phyloP scores from a whole-genome alignment of 345 rosid genomes.

The Laguncularia racemosa region DNA sequence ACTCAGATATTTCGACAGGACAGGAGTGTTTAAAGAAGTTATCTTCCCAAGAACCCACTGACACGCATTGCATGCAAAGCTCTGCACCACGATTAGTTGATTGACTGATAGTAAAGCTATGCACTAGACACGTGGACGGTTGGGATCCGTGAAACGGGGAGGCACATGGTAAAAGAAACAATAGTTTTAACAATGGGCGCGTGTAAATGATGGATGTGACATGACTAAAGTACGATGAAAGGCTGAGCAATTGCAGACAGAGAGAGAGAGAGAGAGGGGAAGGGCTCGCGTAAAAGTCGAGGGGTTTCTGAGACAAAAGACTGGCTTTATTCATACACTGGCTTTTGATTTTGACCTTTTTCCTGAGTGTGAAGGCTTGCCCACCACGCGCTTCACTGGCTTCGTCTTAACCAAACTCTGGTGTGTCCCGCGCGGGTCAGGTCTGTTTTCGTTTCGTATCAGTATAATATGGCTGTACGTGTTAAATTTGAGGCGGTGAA shows the following conservation, averaged over 20 bases:
- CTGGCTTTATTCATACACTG: conserved; percentile 5
- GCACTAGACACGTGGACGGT: no score
- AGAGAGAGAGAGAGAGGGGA: conserved; percentile 3
- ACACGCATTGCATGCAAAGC: no score
- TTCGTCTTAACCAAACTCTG: no score
- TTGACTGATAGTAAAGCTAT: no score
- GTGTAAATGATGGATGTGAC: conserved; percentile 15
- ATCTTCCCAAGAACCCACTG: not conserved
- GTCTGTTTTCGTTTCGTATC: no score
- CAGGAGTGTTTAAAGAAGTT: not conserved
- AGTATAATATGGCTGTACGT: no score
- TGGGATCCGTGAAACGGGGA: no score
- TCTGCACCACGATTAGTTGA: no score
- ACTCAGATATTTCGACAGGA: not conserved
- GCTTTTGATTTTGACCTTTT: conserved; percentile 1
- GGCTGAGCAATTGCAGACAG: not conserved
- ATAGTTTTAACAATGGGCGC: conserved; percentile 1
- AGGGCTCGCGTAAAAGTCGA: conserved; percentile 61
- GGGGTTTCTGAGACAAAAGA: conserved; percentile 14
- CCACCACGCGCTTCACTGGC: not conserved
- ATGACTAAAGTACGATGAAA: conserved; percentile 55
- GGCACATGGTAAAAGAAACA: no score
- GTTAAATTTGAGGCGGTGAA: no score
- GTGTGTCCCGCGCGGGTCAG: no score
- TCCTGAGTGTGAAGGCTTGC: not conserved